Conservation (phyloP, 2,329 filamentous ascomycete genomes). For the Neonectria ditissima region DNA sequence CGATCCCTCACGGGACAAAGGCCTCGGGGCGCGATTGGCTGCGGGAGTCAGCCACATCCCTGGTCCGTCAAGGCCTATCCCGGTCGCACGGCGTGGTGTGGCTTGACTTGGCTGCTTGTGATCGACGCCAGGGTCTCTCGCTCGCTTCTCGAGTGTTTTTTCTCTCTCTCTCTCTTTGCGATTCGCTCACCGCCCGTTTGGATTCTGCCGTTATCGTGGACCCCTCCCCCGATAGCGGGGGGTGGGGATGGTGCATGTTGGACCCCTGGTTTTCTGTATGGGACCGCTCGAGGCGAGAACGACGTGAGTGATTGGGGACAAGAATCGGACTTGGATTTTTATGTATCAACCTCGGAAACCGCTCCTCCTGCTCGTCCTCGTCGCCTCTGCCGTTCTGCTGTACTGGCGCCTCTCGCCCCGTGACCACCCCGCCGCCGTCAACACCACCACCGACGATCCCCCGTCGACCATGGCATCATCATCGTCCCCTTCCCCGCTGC, state of each 20-base stretch:
- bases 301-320: background rate
- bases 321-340: background rate
- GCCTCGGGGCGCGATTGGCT: background rate
- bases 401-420: constrained; percentile 3
- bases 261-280: background rate
- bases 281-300: background rate
- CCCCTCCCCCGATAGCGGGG: background rate
- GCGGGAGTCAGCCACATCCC: background rate
- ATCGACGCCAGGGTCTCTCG: background rate
- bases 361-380: constrained; percentile 9
- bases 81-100: background rate
- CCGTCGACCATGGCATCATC: constrained; percentile 33
- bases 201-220: background rate
- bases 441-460: background rate
- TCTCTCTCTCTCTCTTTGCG: background rate
- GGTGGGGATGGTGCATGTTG: background rate
- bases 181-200: background rate
- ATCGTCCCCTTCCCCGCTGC: constrained; percentile 62
- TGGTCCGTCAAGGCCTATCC: background rate
- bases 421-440: constrained; percentile 4
- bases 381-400: constrained; percentile 12
- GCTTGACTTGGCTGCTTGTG: background rate
- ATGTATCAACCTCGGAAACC: constrained; percentile 23
- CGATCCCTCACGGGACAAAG: background rate
- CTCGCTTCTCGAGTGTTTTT: too few species aligned